These are phyloP conservation scores for Volvariella surrecta DNA, from an alignment of 1,284 basidiomycete species.

Conservation along the genomic window DNA sequence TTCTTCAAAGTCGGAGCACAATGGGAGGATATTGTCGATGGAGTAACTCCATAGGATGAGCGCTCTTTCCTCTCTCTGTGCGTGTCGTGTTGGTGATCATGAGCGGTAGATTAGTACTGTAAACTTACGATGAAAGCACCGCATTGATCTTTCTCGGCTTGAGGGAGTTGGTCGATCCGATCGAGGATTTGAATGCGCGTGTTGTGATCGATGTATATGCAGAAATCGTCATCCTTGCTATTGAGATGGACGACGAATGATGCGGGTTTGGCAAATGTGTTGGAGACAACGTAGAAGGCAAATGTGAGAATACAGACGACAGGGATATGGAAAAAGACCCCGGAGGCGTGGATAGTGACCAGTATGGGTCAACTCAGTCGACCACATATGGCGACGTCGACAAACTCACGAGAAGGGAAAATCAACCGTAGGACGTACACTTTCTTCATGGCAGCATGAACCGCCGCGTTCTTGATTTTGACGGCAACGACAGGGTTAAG, in stretches of 20 bases:
- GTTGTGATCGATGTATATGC: slow-evolving; percentile 58
- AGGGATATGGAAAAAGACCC: too few species aligned
- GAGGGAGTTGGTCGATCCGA: slow-evolving; percentile 59
- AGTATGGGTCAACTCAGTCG: too few species aligned
- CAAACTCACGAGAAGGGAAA: slow-evolving; percentile 4
- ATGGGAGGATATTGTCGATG: slow-evolving; percentile 62
- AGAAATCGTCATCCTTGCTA: slow-evolving; percentile 43
- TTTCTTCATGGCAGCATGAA: slow-evolving; percentile 70
- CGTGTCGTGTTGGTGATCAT: neutral
- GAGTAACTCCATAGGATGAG: slow-evolving; percentile 75
- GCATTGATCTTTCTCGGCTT: slow-evolving; percentile 77
- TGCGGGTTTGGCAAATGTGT: slow-evolving; percentile 3
- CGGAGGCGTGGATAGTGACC: too few species aligned
- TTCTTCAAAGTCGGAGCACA: slow-evolving; percentile 70
- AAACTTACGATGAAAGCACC: slow-evolving; percentile 71
- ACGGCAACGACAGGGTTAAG: slow-evolving; percentile 79
- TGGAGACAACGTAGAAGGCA: neutral
- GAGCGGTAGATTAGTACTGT: too few species aligned
- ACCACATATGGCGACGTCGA: neutral
- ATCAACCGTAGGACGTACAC: slow-evolving; percentile 34
- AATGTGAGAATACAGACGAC: too few species aligned
- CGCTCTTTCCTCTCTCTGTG: slow-evolving; percentile 68
- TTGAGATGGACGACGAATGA: slow-evolving; percentile 31
- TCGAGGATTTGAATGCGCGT: slow-evolving; percentile 68
- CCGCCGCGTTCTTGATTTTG: slow-evolving; percentile 70